Base-by-base conservation (phyloP, 2,329 filamentous ascomycete species). In the Pseudopyricularia javanii region DNA sequence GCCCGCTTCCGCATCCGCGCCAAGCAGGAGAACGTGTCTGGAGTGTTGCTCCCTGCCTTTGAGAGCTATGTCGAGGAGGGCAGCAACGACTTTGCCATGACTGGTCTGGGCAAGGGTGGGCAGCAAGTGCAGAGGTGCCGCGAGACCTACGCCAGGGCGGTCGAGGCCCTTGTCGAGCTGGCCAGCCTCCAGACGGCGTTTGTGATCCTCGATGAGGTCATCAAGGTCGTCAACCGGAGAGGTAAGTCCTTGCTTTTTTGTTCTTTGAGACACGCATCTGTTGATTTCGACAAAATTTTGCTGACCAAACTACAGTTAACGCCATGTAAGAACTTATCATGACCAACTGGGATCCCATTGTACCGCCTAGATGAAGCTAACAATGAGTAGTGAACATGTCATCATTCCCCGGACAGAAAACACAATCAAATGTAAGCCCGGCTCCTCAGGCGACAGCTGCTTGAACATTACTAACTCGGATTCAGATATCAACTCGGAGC, bases 401-500 rank as follows among this genome's bases (percentile, higher is more conserved):
- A 97, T 98, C 61, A 98, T 98, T 62, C 93, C 93, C 12, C 80
- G 93, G 59, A 98, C 93, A 14, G 93, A 98, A 68, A 98, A 97
- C 64, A 98, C 93, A n/a, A 98, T 98, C 74, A 96, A 95, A 72
- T 98, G 84, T 84, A 72, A 60, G 78, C 62, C 1, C 26, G 4
- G 20, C 24, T 15, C 17, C 32, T 8, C 12, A 11, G 6, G 22
- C 15, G 1, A 26, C 2, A 28, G 2, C 17, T 34, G 15, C 14
- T 8, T 9, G 20, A 8, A 14, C 6, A 7, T 24, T 15, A 28
- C 48, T 43, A 28, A 55, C 37, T 9, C 15, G 3, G 3, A 24
- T 22, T 9, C 30, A 86, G 83, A 97, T 65, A 97, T 97, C 77
- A 97, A 97, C 72, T 95, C 91, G 1, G 93, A 98, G 68, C 80